These are phyloP conservation scores for Pseudogymnoascus sp. DNA, from an alignment of 2,329 filamentous ascomycete genomes.

Conservation along the genomic window DNA sequence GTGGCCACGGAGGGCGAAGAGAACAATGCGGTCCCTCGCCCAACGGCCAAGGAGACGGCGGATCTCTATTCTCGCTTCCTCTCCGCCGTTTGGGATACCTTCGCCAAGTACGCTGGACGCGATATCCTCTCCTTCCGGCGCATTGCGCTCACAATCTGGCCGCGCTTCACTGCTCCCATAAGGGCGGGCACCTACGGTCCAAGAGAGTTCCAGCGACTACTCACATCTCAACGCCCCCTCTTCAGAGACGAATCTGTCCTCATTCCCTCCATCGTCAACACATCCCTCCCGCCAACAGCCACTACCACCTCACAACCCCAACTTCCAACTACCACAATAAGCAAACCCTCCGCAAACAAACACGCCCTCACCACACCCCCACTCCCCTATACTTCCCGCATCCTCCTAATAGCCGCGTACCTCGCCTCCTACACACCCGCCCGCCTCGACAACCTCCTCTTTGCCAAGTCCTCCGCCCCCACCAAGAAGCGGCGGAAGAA, in stretches of 20 bases:
- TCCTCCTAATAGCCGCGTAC: constrained; percentile 69
- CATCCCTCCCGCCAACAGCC: constrained; percentile 12
- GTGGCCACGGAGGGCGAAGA: background rate
- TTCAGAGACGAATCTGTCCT: constrained; percentile 68
- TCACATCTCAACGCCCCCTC: constrained; percentile 60
- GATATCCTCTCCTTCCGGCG: constrained; percentile 66
- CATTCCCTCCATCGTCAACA: constrained; percentile 50
- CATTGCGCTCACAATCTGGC: constrained; percentile 71
- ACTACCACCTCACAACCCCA: constrained; percentile 11
- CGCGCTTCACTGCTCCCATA: constrained; percentile 72
- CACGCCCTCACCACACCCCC: constrained; percentile 21
- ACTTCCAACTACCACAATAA: background rate
- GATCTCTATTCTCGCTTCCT: constrained; percentile 77
- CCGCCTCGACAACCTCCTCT: constrained; percentile 64
- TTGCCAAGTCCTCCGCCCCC: constrained; percentile 43
- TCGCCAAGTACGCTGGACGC: constrained; percentile 71
- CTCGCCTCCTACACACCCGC: constrained; percentile 73
- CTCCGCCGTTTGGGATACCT: constrained; percentile 76
- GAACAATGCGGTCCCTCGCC: constrained; percentile 12
- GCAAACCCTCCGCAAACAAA: constrained; percentile 23
- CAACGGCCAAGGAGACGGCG: constrained; percentile 41
- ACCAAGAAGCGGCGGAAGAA: constrained; percentile 30
- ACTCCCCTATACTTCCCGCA: constrained; percentile 64
- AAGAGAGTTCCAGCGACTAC: constrained; percentile 75
- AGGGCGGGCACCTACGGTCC: constrained; percentile 63